A percentile compares a stretch with the other conserved stretches of the same genome.
These are phyloP conservation scores for Sanguinoderma infundibulare DNA, from an alignment of 1,284 basidiomycete species.

Conservation along the genomic window DNA sequence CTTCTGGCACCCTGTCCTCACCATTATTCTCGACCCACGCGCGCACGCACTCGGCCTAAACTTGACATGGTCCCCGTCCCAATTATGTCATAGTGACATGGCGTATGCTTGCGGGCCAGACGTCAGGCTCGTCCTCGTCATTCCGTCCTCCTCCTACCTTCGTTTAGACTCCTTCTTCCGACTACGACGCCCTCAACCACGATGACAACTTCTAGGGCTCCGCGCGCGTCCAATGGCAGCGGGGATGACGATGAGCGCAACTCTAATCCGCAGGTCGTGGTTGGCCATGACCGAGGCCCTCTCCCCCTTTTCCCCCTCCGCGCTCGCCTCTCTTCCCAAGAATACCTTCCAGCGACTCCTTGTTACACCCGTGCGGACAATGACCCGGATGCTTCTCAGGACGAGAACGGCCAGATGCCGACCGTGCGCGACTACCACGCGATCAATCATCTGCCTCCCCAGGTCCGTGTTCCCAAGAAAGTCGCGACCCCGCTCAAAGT, in stretches of 20 bases:
- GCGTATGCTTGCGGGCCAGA: constrained; percentile 15
- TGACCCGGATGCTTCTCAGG: constrained; percentile 63
- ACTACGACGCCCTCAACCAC: constrained; percentile 10
- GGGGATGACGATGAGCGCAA: constrained; percentile 23
- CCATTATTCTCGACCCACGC: too few relatives aligned
- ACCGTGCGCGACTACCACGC: constrained; percentile 73
- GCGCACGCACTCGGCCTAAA: too few relatives aligned
- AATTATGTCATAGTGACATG: background rate
- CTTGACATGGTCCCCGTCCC: too few relatives aligned
- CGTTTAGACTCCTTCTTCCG: constrained; percentile 20
- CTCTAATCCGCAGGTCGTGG: constrained; percentile 52
- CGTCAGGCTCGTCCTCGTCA: constrained; percentile 17
- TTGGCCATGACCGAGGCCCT: constrained; percentile 61
- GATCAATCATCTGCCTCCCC: constrained; percentile 61
- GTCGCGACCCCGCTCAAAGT: constrained; percentile 90
- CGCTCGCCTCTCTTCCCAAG: constrained; percentile 68
- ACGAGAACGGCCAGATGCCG: constrained; percentile 57
- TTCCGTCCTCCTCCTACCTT: constrained; percentile 8
- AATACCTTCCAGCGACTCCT: constrained; percentile 49
- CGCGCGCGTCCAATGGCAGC: background rate
- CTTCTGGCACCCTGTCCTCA: too few relatives aligned
- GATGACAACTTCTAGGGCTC: background rate
- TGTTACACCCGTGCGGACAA: constrained; percentile 72
- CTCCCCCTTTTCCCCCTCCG: constrained; percentile 72
- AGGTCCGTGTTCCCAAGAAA: constrained; percentile 82